phyloP scores from a whole-genome alignment of 2,329 filamentous ascomycete genomes.

The Apiospora koreana region DNA sequence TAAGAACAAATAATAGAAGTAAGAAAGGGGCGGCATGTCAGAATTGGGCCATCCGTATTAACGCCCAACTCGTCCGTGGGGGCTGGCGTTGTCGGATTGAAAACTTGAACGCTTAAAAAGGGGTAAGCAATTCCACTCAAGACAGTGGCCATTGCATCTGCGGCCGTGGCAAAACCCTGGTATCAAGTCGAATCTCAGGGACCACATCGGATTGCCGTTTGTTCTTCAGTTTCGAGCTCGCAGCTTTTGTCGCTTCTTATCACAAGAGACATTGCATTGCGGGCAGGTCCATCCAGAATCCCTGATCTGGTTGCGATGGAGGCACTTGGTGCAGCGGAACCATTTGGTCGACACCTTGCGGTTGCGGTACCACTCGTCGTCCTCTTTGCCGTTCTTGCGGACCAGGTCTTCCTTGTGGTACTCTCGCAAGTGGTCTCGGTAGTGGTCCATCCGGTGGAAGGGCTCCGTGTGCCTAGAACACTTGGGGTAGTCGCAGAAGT shows the following conservation, averaged over 20 bases:
- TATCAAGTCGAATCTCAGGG: not conserved
- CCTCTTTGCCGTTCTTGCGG: constrained; percentile 25
- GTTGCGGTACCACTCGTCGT: constrained; percentile 39
- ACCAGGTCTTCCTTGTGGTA: constrained; percentile 53
- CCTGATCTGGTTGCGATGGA: constrained; percentile 44
- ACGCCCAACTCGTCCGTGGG: not conserved
- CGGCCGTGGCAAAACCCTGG: not conserved
- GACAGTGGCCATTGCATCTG: not conserved
- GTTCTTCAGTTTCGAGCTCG: constrained; percentile 22
- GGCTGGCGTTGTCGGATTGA: not conserved
- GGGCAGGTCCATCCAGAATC: constrained; percentile 46
- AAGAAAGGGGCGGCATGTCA: not conserved
- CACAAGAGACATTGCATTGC: constrained; percentile 47
- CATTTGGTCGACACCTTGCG: constrained; percentile 43
- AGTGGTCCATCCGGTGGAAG: constrained; percentile 58
- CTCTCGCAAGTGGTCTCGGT: constrained; percentile 56
- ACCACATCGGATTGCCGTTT: not conserved
- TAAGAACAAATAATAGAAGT: not conserved
- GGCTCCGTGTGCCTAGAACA: constrained; percentile 47
- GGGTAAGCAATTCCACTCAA: not conserved
- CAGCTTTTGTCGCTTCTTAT: constrained; percentile 37
- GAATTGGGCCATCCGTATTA: not conserved
- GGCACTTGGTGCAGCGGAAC: constrained; percentile 58
- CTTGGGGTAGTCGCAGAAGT: constrained; percentile 52
- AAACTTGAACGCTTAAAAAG: not conserved